Base-by-base conservation (phyloP, 1,284 basidiomycete genomes). In the Phaffia rhodozyma region DNA sequence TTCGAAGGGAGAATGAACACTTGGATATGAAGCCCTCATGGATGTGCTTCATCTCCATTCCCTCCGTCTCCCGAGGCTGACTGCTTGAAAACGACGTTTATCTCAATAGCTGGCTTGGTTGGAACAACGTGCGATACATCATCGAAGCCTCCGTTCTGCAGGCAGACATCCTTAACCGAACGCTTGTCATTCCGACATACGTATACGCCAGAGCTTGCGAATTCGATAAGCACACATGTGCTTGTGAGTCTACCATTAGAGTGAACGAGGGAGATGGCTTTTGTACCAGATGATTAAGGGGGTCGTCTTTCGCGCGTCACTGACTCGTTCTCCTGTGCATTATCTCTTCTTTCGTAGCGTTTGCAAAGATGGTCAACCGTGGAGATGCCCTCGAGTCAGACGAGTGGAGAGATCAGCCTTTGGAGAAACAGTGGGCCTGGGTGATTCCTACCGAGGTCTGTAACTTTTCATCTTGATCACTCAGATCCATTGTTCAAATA, bases 131-230 rank as follows among this genome's bases (percentile, higher is more conserved):
- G 21, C 72, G 76, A 16, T 76, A 76, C 58, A 76, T 77, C 60
- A 73, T 78, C 51, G 78, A 78, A 62, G 63, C 78, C 4, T 74
- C 78, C 1, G 52, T 78, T 30, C 62, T 75, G 27, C 76, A 79
- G 34, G 78, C 76, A 21, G 66, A 70, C 5, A 63, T 79, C 55
- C 65, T 77, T 7, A 74, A 74, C 38, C 69, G 78, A 49, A 77
- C 76, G 5, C 73, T 76, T 1, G 71, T 78, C 61, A 54, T 79
- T 23, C 78, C 78, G 1, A 75, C 76, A 5, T 74, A 73, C 59
- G 70, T 79, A 9, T 79, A 79, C 58, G 78, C 78, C 9, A 71
- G 78, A 20, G 70, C 72, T 1, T 78, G 78, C 67, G 78, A 77
- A 59, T 76, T 72, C 55, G 71, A 72, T 38, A 70, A 68, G 72